Base-by-base conservation (phyloP, 495 filamentous ascomycete genomes). In the Amniculicola lignicola region DNA sequence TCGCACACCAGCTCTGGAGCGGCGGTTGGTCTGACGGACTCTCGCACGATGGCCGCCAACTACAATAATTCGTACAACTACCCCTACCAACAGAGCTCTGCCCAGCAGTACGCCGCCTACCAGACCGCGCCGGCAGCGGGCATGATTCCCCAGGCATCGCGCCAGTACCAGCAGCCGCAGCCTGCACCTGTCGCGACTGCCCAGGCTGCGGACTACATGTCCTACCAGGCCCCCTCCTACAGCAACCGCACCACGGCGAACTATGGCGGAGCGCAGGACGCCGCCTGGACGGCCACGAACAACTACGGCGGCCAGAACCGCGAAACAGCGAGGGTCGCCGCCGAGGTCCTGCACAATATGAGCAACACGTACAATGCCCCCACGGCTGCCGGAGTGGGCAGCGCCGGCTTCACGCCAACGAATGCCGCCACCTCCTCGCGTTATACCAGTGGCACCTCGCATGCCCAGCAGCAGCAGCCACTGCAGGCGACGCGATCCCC, bases 321-420 rank as follows among this genome's bases (percentile, higher is more conserved):
- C 7, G 51, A 60, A 19, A 43, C 28, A 3, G 51, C 51, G 0
- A 58, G 46, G 21, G 16, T 37, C 4, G 61, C 57, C 1, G 62
- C 62, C 14, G 57, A 65, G 42, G 51, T 56, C 2, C 44, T 61
- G 29, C 53, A 42, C 22, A 61, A 61, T 28, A 47, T 65, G 35
- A 65, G 62, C 49, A 65, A 61, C 29, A 54, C 52, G n/a, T 54
- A 61, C 37, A 40, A 23, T 10, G 18, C 50, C 2, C 52, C 18
- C 16, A 19, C 19, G 12, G 18, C 18, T 18, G 18, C 24, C 19
- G 38, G 45, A 15, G 45, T 49, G 1, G 56, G 24, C 11, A 28
- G 31, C 9, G 7, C 55, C 3, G 47, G 51, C 10, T 48, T 60
- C 51, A 56, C 56, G 9, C 29, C 56, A 1, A 42, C 61, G 2